Conservation (phyloP, 306 rosid genomes). For the Gillenia trifoliata region DNA sequence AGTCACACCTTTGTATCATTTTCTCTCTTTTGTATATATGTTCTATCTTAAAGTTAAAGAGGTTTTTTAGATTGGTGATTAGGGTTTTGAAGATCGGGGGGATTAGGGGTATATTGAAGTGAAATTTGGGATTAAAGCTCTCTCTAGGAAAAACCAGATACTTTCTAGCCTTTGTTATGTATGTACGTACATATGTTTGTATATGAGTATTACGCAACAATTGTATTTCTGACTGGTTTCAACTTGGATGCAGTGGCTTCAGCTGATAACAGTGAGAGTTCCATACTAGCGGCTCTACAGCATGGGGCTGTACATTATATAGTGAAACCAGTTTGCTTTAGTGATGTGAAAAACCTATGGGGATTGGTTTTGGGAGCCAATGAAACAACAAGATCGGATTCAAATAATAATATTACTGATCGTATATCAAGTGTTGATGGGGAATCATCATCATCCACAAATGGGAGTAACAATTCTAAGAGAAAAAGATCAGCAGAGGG, state of each 20-base stretch:
- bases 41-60: neutral
- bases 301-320: constrained; percentile 11
- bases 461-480: neutral
- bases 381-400: too few relatives aligned
- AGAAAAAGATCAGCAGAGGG: neutral
- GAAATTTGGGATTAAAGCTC: too few relatives aligned
- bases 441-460: neutral
- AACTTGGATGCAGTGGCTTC: constrained; percentile 7
- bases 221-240: neutral
- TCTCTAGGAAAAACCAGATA: too few relatives aligned
- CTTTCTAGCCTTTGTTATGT: neutral
- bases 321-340: constrained; percentile 14
- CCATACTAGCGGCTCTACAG: constrained; percentile 6
- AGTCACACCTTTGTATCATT: neutral
- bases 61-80: neutral
- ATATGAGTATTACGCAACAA: neutral
- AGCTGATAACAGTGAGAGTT: constrained; percentile 1
- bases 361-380: neutral
- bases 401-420: neutral
- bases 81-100: neutral
- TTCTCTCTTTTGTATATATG: neutral
- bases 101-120: neutral
- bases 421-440: neutral
- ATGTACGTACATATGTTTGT: neutral
- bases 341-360: constrained; percentile 11